These are phyloP conservation scores for Scytalidium lignicola DNA, from an alignment of 2,329 filamentous ascomycete genomes.

Conservation along the genomic window DNA sequence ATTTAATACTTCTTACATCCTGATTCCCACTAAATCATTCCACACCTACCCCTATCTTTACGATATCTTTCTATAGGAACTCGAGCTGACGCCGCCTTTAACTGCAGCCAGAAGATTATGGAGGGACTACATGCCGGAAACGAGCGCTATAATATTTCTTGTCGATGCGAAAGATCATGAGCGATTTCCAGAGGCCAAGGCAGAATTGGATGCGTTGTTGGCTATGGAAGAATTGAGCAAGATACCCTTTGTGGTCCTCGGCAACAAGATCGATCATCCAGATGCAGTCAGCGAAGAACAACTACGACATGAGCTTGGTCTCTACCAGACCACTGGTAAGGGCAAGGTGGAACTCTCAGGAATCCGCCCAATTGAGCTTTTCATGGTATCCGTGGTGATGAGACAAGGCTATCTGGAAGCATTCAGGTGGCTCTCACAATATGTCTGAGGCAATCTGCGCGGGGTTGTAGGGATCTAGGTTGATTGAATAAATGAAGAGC, in stretches of 20 bases:
- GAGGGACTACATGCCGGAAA: constrained; percentile 97
- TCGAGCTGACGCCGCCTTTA: constrained; percentile 9
- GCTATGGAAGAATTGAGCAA: constrained; percentile 95
- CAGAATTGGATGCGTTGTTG: constrained; percentile 90
- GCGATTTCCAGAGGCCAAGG: constrained; percentile 90
- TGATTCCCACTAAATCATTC: too few species aligned
- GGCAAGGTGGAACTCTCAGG: constrained; percentile 89
- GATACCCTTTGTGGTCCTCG: constrained; percentile 92
- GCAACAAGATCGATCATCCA: constrained; percentile 99
- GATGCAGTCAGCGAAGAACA: constrained; percentile 94
- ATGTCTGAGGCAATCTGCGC: constrained; percentile 54
- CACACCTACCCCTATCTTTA: too few species aligned
- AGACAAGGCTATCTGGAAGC: constrained; percentile 88
- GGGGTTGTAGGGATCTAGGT: background rate
- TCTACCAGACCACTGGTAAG: constrained; percentile 96
- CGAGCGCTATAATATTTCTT: constrained; percentile 94
- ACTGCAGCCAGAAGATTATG: constrained; percentile 76
- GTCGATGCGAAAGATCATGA: constrained; percentile 97
- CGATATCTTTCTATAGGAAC: too few species aligned
- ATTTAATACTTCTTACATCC: constrained; percentile 1
- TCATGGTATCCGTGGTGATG: constrained; percentile 99
- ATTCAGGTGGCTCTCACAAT: constrained; percentile 89
- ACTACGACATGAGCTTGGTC: constrained; percentile 81
- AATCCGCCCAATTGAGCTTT: constrained; percentile 92
- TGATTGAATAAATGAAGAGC: background rate